Conservation (phyloP, 306 rosid species). For the Cicer yamashitae region DNA sequence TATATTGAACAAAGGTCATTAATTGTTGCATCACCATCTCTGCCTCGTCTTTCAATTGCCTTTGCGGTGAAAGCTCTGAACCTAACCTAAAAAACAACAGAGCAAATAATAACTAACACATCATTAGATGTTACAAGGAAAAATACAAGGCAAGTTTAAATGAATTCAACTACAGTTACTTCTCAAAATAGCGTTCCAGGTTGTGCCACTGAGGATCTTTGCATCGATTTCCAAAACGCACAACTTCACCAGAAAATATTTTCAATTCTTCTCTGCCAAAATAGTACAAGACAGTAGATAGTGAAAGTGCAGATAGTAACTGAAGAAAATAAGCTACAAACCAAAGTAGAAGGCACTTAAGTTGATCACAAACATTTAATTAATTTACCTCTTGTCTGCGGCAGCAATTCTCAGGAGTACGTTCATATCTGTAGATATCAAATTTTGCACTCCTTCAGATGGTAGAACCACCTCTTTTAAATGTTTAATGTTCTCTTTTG, state of each 20-base stretch:
- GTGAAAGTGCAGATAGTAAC: conserved; percentile 37
- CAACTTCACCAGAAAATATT: conserved; percentile 92
- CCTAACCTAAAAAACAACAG: conserved; percentile 69
- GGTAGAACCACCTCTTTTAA: conserved; percentile 89
- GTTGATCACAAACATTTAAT: conserved; percentile 20
- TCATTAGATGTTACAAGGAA: conserved; percentile 30
- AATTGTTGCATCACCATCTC: conserved; percentile 82
- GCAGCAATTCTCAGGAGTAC: conserved; percentile 94
- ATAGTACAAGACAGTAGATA: conserved; percentile 50
- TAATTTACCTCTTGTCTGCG: conserved; percentile 88
- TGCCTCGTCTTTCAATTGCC: conserved; percentile 88
- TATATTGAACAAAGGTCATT: conserved; percentile 82
- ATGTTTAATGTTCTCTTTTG: conserved; percentile 84
- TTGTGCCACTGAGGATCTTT: conserved; percentile 99
- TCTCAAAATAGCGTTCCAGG: conserved; percentile 90
- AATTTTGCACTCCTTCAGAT: conserved; percentile 91
- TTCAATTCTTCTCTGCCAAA: conserved; percentile 92
- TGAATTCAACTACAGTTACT: conserved; percentile 58
- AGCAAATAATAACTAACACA: conserved; percentile 43
- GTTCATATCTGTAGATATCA: conserved; percentile 82
- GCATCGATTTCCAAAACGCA: conserved; percentile 98
- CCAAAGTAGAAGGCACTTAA: conserved; percentile 15
- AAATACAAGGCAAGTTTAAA: conserved; percentile 34
- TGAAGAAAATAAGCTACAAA: conserved; percentile 40
- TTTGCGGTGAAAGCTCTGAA: conserved; percentile 77